phyloP scores from a whole-genome alignment of 1,139 yeast species.

The Candida labiduridarum region DNA sequence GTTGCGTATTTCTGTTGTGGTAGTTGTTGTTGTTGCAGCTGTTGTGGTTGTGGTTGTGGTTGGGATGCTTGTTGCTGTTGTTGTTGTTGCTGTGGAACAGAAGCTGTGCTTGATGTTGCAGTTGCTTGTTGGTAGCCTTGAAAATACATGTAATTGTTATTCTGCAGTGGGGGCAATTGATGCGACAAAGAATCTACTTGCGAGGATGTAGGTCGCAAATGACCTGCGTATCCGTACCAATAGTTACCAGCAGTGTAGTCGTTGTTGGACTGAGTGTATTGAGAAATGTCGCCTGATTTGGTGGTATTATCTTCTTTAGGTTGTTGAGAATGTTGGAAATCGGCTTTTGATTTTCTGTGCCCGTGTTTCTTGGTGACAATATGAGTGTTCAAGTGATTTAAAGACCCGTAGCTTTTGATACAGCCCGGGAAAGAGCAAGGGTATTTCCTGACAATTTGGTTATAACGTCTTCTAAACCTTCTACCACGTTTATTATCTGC shows the following conservation, averaged over 20 bases:
- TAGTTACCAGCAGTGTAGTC: conserved; percentile 18
- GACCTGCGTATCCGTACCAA: conserved; percentile 19
- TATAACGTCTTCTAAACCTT: conserved; percentile 67
- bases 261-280: conserved; percentile 4
- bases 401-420: conserved; percentile 71
- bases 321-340: conserved; percentile 44
- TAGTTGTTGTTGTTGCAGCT: conserved; percentile 3
- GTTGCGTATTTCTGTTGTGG: neutral
- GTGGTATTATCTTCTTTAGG: conserved; percentile 8
- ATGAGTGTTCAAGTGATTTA: conserved; percentile 78
- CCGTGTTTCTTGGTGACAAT: conserved; percentile 76
- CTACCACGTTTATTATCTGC: conserved; percentile 30
- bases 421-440: conserved; percentile 63
- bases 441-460: conserved; percentile 70
- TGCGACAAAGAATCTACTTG: conserved; percentile 3
- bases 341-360: conserved; percentile 66
- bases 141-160: conserved; percentile 10
- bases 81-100: neutral
- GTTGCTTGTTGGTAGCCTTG: conserved; percentile 9
- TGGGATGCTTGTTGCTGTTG: neutral
- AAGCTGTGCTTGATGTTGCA: neutral
- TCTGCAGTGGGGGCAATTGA: conserved; percentile 3
- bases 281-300: neutral
- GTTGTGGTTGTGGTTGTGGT: neutral
- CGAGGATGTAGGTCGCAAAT: conserved; percentile 13